These are phyloP conservation scores for Stromatinia cepivora DNA, from an alignment of 2,329 filamentous ascomycete species.

Conservation along the genomic window DNA sequence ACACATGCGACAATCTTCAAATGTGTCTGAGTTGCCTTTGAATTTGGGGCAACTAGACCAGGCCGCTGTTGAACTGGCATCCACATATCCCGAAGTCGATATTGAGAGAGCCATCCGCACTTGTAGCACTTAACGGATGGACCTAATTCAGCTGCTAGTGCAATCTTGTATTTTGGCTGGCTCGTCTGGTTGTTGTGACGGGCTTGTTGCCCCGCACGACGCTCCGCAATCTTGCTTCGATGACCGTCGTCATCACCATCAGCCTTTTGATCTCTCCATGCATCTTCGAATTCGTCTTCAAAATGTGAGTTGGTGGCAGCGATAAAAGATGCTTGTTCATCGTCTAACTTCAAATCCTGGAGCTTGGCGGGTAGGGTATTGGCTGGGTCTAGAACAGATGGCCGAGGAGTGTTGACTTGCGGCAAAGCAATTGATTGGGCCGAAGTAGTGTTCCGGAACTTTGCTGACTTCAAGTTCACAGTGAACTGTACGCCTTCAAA, in stretches of 20 bases:
- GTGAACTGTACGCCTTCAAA: not conserved
- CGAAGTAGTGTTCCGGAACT: not conserved
- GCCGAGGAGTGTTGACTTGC: too few species aligned
- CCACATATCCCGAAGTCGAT: not conserved
- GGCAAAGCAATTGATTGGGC: not conserved
- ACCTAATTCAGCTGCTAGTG: not conserved
- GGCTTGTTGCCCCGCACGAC: accelerated
- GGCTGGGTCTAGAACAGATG: not conserved
- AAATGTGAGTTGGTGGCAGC: not conserved
- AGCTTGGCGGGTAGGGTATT: not conserved
- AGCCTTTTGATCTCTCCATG: not conserved
- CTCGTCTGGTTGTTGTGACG: not conserved
- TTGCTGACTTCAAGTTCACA: not conserved
- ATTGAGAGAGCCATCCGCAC: not conserved
- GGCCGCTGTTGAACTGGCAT: not conserved
- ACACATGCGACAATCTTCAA: not conserved
- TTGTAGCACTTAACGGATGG: not conserved
- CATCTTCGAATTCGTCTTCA: not conserved
- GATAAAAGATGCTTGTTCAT: not conserved
- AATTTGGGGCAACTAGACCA: not conserved
- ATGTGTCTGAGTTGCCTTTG: not conserved
- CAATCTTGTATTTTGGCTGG: not conserved
- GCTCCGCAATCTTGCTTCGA: not conserved
- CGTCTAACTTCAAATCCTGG: not conserved
- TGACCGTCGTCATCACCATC: not conserved